Percentiles rank a stretch among this genome's conserved stretches.
These are phyloP conservation scores for Amniculicola lignicola DNA, from an alignment of 495 filamentous ascomycete genomes.

Conservation along the genomic window DNA sequence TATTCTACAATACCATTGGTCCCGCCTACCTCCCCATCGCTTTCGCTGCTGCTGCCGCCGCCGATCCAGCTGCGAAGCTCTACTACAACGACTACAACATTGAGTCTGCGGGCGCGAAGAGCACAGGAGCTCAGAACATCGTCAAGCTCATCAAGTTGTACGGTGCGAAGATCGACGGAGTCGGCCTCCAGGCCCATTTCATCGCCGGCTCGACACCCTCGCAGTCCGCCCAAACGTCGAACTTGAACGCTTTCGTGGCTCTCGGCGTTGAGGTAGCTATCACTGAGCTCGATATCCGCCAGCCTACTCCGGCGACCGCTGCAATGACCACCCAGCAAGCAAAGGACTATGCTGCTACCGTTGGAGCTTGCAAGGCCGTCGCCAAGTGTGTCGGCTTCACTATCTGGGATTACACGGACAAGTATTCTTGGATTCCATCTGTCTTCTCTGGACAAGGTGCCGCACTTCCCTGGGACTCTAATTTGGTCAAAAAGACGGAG, in stretches of 20 bases:
- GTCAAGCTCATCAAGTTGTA: constrained; percentile 53
- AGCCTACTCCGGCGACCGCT: constrained; percentile 17
- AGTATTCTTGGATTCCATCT: constrained; percentile 30
- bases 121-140: constrained; percentile 48
- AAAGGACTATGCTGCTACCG: constrained; percentile 17
- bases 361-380: constrained; percentile 19
- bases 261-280: constrained; percentile 29
- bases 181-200: constrained; percentile 64
- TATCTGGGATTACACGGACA: constrained; percentile 27
- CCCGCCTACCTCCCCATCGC: constrained; percentile 47
- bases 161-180: constrained; percentile 59
- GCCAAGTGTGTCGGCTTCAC: constrained; percentile 28
- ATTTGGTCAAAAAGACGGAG: constrained; percentile 12
- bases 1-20: constrained; percentile 48
- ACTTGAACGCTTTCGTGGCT: constrained; percentile 22
- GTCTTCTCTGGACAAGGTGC: constrained; percentile 19
- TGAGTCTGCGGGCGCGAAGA: constrained; percentile 53
- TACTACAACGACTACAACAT: constrained; percentile 70
- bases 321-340: constrained; percentile 17
- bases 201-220: constrained; percentile 53
- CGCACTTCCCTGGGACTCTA: constrained; percentile 20
- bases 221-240: constrained; percentile 6
- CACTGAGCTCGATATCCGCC: constrained; percentile 30
- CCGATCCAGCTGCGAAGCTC: constrained; percentile 58
- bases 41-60: constrained; percentile 52